Evolutionary conservation across 352 stramenopile species (phyloP).

Genomic region (Halophytophthora batemanensis): DNA sequence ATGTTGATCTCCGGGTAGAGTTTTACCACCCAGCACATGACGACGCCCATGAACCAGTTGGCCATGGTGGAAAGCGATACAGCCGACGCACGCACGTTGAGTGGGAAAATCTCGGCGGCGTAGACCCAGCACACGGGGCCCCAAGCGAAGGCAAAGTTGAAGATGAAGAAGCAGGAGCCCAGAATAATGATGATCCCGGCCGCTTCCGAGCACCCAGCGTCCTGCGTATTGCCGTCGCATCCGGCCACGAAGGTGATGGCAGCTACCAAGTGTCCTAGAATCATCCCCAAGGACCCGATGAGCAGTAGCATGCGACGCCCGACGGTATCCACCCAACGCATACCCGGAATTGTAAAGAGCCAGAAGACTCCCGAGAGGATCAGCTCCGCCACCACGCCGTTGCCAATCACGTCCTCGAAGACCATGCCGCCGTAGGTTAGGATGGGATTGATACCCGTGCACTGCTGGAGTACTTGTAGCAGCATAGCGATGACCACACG

Average conservation of each 20-base stretch:
- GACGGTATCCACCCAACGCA: conserved; percentile 32
- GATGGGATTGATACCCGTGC: conserved; percentile 30
- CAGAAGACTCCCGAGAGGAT: conserved; percentile 31
- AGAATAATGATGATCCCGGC: conserved; percentile 35
- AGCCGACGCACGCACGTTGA: conserved; percentile 34
- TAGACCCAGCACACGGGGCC: conserved; percentile 42
- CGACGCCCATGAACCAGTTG: conserved; percentile 30
- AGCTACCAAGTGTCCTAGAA: conserved; percentile 26
- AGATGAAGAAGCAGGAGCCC: conserved; percentile 29
- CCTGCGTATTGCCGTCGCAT: conserved; percentile 21
- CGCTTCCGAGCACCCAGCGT: conserved; percentile 16
- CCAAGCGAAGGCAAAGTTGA: conserved; percentile 39
- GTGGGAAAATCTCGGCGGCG: conserved; percentile 37
- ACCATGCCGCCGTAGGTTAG: conserved; percentile 28
- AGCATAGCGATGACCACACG: conserved; percentile 29
- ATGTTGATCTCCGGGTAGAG: conserved; percentile 32
- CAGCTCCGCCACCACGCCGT: conserved; percentile 23
- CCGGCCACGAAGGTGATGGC: conserved; percentile 23
- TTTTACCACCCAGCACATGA: conserved; percentile 34
- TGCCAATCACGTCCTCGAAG: conserved; percentile 27
- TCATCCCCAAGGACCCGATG: conserved; percentile 25
- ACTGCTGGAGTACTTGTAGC: conserved; percentile 28
- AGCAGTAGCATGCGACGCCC: conserved; percentile 27
- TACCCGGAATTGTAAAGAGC: conserved; percentile 26
- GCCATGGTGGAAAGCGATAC: conserved; percentile 38